Base-by-base conservation (phyloP, 2,329 filamentous ascomycete genomes). In the Elsinoe fawcettii region DNA sequence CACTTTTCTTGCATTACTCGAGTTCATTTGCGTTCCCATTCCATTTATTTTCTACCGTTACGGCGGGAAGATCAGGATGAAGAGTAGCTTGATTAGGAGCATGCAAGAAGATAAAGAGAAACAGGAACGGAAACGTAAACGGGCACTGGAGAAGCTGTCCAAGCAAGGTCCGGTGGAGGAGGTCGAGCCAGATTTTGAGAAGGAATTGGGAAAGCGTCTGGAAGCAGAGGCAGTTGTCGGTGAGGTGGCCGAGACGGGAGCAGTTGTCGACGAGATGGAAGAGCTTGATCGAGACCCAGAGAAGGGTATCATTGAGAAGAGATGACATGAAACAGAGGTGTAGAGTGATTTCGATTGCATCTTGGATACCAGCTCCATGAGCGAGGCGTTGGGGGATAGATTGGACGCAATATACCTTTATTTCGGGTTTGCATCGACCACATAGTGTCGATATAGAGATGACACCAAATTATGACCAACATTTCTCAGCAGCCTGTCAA, bases 1-100 rank as follows among this genome's bases (percentile, higher is more conserved):
- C 0, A 91, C 87, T 0, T 73, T 93, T 47, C 74, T 93, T 2
- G 88, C 86, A 0, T 65, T 91, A 55, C 72, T 95, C 2, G 87
- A 92, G 64, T 80, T 89, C 1, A 74, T 77, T 0, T 80, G 90
- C 64, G 85, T 93, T 14, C 88, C 90, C 0, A 90, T 93, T 47
- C 89, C 89, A 0, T 80, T 92, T 58, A 76, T 89, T 0, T 93
- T 95, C 65, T 93, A 89, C 70, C 74, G 66, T 41, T 81, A 83
- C 62, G 78, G 80, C 1, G 68, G 78, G 49, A 76, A 74, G 67
- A 83, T 86, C 61, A 69, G 83, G 51, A 69, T 75, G 66, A 78
- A 77, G 71, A 80, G 79, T 58, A 65, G 69, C 9, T 66, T 85
- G 63, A 84, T 84, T 59, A 64, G 73, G 20, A 61, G 64, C 18